Evolutionary conservation across 2,329 filamentous ascomycete species (phyloP).

Genomic region (Plectosphaerella sp.): DNA sequence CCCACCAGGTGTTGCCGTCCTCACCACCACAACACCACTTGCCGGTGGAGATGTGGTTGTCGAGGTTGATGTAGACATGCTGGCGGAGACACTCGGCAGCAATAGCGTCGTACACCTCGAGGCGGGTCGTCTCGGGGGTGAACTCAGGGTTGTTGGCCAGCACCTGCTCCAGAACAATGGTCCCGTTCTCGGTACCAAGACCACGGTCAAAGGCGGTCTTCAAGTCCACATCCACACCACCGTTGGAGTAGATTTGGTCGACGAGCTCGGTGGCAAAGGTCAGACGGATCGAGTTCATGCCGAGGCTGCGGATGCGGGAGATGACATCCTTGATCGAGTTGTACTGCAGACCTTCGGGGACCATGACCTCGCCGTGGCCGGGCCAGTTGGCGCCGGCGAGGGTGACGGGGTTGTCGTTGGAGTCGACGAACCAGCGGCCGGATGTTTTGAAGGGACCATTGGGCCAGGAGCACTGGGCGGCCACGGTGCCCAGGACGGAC

Average conservation of each 20-base stretch:
- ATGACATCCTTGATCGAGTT: slow-evolving; percentile 44
- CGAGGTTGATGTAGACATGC: slow-evolving; percentile 39
- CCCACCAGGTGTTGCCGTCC: slow-evolving; percentile 47
- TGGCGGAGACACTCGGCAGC: slow-evolving; percentile 44
- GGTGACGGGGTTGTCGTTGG: slow-evolving; percentile 35
- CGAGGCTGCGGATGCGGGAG: slow-evolving; percentile 42
- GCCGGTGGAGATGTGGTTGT: slow-evolving; percentile 45
- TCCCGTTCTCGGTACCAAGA: slow-evolving; percentile 42
- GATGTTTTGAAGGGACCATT: slow-evolving; percentile 36
- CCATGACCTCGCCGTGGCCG: slow-evolving; percentile 48
- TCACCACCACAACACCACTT: slow-evolving; percentile 40
- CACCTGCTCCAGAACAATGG: slow-evolving; percentile 37
- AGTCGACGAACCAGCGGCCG: slow-evolving; percentile 37
- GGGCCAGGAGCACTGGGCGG: slow-evolving; percentile 24
- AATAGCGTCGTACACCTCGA: slow-evolving; percentile 48
- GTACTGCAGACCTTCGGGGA: slow-evolving; percentile 52
- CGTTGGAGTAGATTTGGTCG: slow-evolving; percentile 38
- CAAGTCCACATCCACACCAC: slow-evolving; percentile 29
- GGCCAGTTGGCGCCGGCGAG: slow-evolving; percentile 53
- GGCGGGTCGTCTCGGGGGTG: slow-evolving; percentile 38
- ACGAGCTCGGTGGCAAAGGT: slow-evolving; percentile 55
- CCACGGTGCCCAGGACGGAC: neutral
- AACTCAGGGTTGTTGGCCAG: slow-evolving; percentile 45
- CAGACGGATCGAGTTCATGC: slow-evolving; percentile 50
- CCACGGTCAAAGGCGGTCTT: slow-evolving; percentile 29